Base-by-base conservation (phyloP, 495 filamentous ascomycete genomes). In the Talaromyces adpressus region DNA sequence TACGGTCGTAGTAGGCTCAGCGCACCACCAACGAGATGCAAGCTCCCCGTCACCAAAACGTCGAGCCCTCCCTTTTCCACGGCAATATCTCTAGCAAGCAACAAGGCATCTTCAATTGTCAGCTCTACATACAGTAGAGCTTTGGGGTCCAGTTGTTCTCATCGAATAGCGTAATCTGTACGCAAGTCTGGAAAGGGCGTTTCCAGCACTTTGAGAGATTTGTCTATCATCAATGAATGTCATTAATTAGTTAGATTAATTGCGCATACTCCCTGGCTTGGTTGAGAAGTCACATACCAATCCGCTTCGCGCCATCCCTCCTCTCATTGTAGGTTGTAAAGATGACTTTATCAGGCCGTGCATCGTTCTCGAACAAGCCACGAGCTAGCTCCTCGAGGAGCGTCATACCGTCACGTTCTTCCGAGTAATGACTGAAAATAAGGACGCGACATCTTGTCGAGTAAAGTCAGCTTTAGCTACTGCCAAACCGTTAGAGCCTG, bases 11-110 rank as follows among this genome's bases (percentile, higher is more conserved):
- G 41, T 22, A 75, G 30, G 29, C 69, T 67, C 64, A 88, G 71
- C 18, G 85, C 84, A 8, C 81, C 83, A 1, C 85, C 84, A 11
- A 88, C 82, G 20, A 88, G 72, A 68, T 87, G 81, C 25, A 87
- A 72, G 65, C 86, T 88, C 7, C 86, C 86, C 14, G 86, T 88
- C 30, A 89, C 79, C 22, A 88, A 68, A 1, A 77, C 78, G 36
- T 85, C 72, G 61, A 72, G 67, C 3, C 74, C 74, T 18, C 27
- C 59, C 12, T 64, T 23, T 51, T 68, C 29, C 20, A 59, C 61
- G 41, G 72, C 68, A 9, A 73, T 68, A 8, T 60, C 25, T 61
- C 59, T 69, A 0, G 76, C 76, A 30, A 61, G 51, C 18, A 71
- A 63, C 7, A 79, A 65, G 6, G 77, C 75, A 11, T 65, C 67